Percentiles rank a stretch among this genome's conserved stretches.
Evolutionary conservation across 2,329 filamentous ascomycete genomes (phyloP).

Genomic region (Phaeophleospora eucalypticola): DNA sequence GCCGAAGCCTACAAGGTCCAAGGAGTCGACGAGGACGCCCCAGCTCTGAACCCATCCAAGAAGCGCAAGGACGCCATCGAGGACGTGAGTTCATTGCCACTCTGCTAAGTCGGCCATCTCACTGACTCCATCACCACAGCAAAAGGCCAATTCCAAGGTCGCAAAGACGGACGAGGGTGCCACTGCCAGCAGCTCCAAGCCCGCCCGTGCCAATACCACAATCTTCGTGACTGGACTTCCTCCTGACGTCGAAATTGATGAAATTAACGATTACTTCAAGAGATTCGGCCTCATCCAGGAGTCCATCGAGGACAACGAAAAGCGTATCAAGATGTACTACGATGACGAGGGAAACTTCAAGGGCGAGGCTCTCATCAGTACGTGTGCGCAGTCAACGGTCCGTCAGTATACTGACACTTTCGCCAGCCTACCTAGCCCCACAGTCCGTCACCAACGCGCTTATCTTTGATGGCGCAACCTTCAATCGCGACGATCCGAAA

Average conservation of each 20-base stretch:
- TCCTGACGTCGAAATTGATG: conserved; percentile 68
- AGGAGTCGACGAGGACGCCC: conserved; percentile 55
- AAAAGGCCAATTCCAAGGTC: conserved; percentile 16
- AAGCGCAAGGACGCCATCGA: conserved; percentile 41
- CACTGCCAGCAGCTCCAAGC: conserved; percentile 15
- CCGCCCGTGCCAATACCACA: conserved; percentile 65
- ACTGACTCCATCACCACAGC: conserved; percentile 8
- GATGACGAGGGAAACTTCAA: conserved; percentile 82
- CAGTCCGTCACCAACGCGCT: conserved; percentile 84
- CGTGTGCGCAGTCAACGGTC: neutral
- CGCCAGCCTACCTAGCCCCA: conserved; percentile 78
- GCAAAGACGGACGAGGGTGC: conserved; percentile 9
- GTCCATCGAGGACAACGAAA: conserved; percentile 81
- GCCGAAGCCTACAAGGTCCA: conserved; percentile 57
- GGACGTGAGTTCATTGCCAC: conserved; percentile 23
- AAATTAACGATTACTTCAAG: conserved; percentile 79
- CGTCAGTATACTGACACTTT: neutral
- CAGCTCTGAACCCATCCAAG: conserved; percentile 30
- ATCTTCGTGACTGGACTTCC: conserved; percentile 90
- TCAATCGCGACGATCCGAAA: conserved; percentile 63
- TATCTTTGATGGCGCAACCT: conserved; percentile 76
- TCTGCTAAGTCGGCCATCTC: neutral
- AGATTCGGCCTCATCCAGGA: conserved; percentile 91
- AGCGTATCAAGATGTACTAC: conserved; percentile 88
- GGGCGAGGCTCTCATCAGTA: conserved; percentile 74